A percentile compares a stretch with the other conserved stretches of the same genome.
These are phyloP conservation scores for Hymenoscyphus fraxineus DNA, from an alignment of 2,329 filamentous ascomycete species.

Conservation along the genomic window DNA sequence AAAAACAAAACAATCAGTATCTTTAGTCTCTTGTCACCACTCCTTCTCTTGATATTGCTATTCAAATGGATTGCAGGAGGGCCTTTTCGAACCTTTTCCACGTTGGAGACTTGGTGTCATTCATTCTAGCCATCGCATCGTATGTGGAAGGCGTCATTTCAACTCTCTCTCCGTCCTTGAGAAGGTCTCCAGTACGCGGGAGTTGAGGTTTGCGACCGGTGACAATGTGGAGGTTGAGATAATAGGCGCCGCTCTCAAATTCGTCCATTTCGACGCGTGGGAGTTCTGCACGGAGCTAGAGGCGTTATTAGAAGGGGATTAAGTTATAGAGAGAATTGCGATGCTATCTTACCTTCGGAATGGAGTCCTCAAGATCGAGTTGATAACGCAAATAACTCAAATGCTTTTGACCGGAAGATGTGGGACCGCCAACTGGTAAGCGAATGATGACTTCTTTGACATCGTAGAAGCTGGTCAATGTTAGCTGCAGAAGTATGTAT, in stretches of 20 bases:
- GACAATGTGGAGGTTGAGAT: conserved; percentile 32
- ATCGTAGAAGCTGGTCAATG: conserved; percentile 29
- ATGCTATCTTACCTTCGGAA: conserved; percentile 23
- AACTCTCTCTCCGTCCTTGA: conserved; percentile 26
- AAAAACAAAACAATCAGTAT: neutral
- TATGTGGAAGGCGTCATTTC: conserved; percentile 31
- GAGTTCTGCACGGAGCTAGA: conserved; percentile 23
- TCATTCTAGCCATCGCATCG: conserved; percentile 26
- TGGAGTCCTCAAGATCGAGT: conserved; percentile 22
- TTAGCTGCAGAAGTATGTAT: conserved; percentile 8
- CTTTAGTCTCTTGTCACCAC: too few relatives aligned
- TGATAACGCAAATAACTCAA: conserved; percentile 25
- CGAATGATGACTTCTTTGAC: conserved; percentile 29
- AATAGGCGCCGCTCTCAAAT: conserved; percentile 25
- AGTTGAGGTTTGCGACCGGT: conserved; percentile 30
- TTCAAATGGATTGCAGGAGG: conserved; percentile 7
- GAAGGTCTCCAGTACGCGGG: conserved; percentile 29
- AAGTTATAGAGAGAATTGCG: neutral
- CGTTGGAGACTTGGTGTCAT: conserved; percentile 19
- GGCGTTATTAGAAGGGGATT: conserved; percentile 6
- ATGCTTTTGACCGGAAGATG: conserved; percentile 19
- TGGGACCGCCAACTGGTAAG: conserved; percentile 26
- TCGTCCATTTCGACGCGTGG: conserved; percentile 18
- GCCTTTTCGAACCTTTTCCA: conserved; percentile 25
- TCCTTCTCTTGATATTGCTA: neutral